Percentiles rank a stretch among this genome's conserved stretches.
Evolutionary conservation across 2,329 filamentous ascomycete genomes (phyloP).

Genomic region (Trichoderma arundinaceum): DNA sequence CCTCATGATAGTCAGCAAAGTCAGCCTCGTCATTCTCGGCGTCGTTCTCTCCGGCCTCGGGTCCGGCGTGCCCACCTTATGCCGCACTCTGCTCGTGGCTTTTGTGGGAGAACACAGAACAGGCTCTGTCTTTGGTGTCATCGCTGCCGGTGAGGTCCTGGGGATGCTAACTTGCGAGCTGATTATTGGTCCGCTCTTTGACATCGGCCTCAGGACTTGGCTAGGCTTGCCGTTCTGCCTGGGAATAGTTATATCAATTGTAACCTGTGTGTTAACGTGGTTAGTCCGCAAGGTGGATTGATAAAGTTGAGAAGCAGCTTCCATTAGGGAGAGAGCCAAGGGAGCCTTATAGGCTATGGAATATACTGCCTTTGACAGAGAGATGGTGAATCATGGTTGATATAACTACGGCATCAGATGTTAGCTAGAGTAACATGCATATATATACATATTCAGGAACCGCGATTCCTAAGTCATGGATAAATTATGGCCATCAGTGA

Average conservation of each 20-base stretch:
- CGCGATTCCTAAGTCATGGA: too few relatives aligned
- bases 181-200: conserved; percentile 37
- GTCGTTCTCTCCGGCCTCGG: conserved; percentile 36
- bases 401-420: too few relatives aligned
- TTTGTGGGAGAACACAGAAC: conserved; percentile 31
- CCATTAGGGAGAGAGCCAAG: too few relatives aligned
- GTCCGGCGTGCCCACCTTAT: conserved; percentile 38
- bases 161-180: conserved; percentile 36
- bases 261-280: conserved; percentile 35
- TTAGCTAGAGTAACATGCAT: too few relatives aligned
- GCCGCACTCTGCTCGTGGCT: conserved; percentile 38
- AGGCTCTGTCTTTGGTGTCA: conserved; percentile 38
- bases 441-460: too few relatives aligned
- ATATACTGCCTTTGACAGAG: too few relatives aligned
- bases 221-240: conserved; percentile 38
- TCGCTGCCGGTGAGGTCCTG: conserved; percentile 38
- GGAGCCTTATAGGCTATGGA: too few relatives aligned
- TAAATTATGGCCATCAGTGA: too few relatives aligned
- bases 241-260: conserved; percentile 31
- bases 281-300: neutral
- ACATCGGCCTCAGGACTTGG: conserved; percentile 37
- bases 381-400: too few relatives aligned
- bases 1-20: conserved; percentile 35
- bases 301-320: neutral
- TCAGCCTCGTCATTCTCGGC: conserved; percentile 36